Base-by-base conservation (phyloP, 2,329 filamentous ascomycete species). In the Penicillium sp. region DNA sequence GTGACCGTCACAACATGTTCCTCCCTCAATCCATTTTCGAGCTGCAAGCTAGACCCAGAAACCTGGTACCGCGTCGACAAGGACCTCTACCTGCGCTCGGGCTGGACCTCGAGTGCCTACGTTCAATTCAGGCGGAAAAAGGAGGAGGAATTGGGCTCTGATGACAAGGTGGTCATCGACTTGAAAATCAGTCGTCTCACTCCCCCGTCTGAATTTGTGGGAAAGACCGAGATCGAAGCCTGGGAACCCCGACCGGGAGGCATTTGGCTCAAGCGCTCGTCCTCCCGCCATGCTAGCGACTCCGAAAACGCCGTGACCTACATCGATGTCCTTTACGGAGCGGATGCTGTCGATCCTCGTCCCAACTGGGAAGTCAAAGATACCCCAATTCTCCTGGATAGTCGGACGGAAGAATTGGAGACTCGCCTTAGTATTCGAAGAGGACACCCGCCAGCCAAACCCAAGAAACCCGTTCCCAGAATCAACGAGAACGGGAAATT, bases 401-500 rank as follows among this genome's bases (percentile, higher is more conserved):
- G 82, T 5, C 78, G 83, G 33, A 74, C 74, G 12, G 82, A 86
- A 38, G 78, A 83, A 10, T 86, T 87, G 25, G 86, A 89, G 62
- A 86, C 90, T 23, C 87, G 93, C 59, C 74, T 99, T 55, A 96
- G 86, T 27, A 82, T 97, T 49, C 86, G 91, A 50, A 85, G 90
- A 66, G 93, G 94, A 2, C 79, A 82, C 51, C 84, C 85, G 5
- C 53, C 25, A 23, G 78, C 80, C 23, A 84, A 87, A 63, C 74
- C 82, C 36, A 83, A 86, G 68, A 92, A 88, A 72, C 89, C 90
- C 0, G 79, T 86, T 39, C 90, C 89, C 12, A 86, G 90, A 58
- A 91, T 99, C 62, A 84, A 86, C 43, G 91, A 96, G 61, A 91
- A 94, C 71, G 94, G 93, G 31, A 91, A 89, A 67, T 97, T 97